Percentiles rank a stretch among this genome's conserved stretches.
Evolutionary conservation across 2,329 filamentous ascomycete species (phyloP).

Genomic region (Neodidymelliopsis sp.): DNA sequence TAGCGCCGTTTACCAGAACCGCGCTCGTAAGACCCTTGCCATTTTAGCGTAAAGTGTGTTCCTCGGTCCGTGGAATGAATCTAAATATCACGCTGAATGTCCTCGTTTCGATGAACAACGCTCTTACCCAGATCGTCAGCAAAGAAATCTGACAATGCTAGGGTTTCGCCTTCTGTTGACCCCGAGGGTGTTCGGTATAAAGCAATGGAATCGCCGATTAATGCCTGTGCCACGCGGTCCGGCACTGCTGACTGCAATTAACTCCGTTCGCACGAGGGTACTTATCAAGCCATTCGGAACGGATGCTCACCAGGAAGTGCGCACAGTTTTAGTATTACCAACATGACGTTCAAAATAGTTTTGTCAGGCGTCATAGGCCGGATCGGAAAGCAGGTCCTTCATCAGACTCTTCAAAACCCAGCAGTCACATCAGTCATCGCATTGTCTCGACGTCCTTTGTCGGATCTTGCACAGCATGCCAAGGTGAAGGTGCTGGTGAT

Average conservation of each 20-base stretch:
- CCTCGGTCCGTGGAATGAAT: background rate
- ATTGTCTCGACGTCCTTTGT: constrained; percentile 19
- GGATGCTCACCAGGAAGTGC: constrained; percentile 1
- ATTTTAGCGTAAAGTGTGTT: constrained; percentile 1
- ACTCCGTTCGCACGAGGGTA: constrained; percentile 26
- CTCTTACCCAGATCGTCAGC: background rate
- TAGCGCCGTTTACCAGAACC: constrained; percentile 5
- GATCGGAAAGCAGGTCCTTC: constrained; percentile 20
- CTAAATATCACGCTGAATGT: background rate
- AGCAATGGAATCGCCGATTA: constrained; percentile 7
- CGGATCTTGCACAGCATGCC: constrained; percentile 14
- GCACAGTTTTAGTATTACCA: constrained; percentile 6
- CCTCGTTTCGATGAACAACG: background rate
- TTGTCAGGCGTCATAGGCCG: constrained; percentile 22
- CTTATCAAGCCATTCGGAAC: constrained; percentile 13
- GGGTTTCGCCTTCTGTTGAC: background rate
- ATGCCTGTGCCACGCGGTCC: constrained; percentile 3
- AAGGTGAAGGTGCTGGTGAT: constrained; percentile 26
- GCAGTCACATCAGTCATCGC: constrained; percentile 24
- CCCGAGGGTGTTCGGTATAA: constrained; percentile 7
- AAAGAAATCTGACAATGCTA: background rate
- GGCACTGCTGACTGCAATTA: constrained; percentile 23
- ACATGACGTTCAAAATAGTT: constrained; percentile 24
- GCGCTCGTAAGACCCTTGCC: constrained; percentile 4
- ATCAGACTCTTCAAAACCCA: constrained; percentile 18